Evolutionary conservation across 805 yeast genomes (phyloP).

Genomic region (Kuraishia ogatae): DNA sequence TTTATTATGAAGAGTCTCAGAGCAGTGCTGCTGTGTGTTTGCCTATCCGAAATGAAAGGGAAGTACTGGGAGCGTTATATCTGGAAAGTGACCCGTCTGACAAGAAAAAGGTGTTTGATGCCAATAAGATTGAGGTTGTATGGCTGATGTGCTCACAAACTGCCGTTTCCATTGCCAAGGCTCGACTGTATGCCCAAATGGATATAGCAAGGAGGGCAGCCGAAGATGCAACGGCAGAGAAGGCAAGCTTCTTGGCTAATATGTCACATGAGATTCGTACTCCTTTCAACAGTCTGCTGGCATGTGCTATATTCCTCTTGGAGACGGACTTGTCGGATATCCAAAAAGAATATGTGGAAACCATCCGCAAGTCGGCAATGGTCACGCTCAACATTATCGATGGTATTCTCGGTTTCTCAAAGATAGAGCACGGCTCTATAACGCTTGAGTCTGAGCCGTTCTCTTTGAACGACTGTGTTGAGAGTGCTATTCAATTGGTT

Average conservation of each 20-base stretch:
- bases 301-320: slow-evolving; percentile 38
- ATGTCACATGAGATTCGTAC: slow-evolving; percentile 54
- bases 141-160: slow-evolving; percentile 41
- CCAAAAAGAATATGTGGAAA: slow-evolving; percentile 43
- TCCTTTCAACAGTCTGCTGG: slow-evolving; percentile 42
- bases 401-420: slow-evolving; percentile 45
- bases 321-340: slow-evolving; percentile 35
- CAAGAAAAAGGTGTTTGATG: slow-evolving; percentile 16
- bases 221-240: slow-evolving; percentile 45
- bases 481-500: slow-evolving; percentile 38
- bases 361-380: slow-evolving; percentile 40
- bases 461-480: slow-evolving; percentile 33
- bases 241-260: slow-evolving; percentile 43
- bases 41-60: slow-evolving; percentile 33
- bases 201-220: slow-evolving; percentile 43
- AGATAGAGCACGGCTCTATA: slow-evolving; percentile 47
- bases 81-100: slow-evolving; percentile 23
- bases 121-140: slow-evolving; percentile 29
- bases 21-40: slow-evolving; percentile 31
- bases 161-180: slow-evolving; percentile 40
- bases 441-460: slow-evolving; percentile 34
- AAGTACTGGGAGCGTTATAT: slow-evolving; percentile 37
- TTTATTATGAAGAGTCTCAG: slow-evolving; percentile 27
- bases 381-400: slow-evolving; percentile 44
- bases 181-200: slow-evolving; percentile 37